Conservation (phyloP, 1,139 yeast species). For the Sugiyamaella pinicola region DNA sequence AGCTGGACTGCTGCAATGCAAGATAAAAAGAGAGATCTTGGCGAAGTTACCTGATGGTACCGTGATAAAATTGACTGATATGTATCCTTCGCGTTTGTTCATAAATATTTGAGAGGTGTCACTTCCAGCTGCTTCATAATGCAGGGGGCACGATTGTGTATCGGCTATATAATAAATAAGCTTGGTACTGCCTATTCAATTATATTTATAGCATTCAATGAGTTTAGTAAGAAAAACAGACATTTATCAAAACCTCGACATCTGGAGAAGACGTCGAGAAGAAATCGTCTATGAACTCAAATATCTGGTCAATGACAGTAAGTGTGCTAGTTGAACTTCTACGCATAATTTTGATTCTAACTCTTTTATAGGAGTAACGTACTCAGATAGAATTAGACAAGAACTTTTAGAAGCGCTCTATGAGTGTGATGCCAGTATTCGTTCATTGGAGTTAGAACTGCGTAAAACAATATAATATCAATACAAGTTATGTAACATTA, state of each 20-base stretch:
- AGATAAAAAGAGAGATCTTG: no score
- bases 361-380: not conserved
- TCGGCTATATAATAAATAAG: not conserved
- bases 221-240: not conserved
- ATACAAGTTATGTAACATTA: no score
- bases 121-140: no score
- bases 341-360: not conserved
- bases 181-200: not conserved
- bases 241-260: not conserved
- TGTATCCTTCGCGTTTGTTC: no score
- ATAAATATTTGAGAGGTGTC: no score
- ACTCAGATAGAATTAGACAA: conserved; percentile 1
- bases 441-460: not conserved
- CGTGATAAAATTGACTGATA: no score
- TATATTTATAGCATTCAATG: not conserved
- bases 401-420: not conserved
- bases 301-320: not conserved
- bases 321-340: not conserved
- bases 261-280: conserved; percentile 1
- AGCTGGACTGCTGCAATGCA: not conserved
- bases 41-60: no score
- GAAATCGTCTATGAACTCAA: not conserved
- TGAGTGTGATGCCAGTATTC: conserved; percentile 1
- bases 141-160: not conserved
- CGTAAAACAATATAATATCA: not conserved